Evolutionary conservation across 2,329 filamentous ascomycete genomes (phyloP).

Genomic region (Botrytis byssoidea): DNA sequence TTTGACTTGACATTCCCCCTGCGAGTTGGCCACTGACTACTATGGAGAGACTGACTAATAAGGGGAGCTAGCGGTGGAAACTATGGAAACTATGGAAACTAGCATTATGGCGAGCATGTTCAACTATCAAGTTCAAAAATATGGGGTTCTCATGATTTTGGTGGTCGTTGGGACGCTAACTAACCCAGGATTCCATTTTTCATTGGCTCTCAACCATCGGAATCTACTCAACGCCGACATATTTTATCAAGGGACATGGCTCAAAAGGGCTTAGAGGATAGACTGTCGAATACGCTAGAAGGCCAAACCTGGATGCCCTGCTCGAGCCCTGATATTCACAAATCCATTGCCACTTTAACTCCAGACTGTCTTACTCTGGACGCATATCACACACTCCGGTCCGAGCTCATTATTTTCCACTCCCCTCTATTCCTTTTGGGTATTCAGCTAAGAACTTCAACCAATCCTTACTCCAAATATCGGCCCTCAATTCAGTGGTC

Average conservation of each 20-base stretch:
- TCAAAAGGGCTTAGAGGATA: background rate
- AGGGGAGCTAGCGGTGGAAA: too few relatives aligned
- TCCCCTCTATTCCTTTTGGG: background rate
- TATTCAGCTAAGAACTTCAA: background rate
- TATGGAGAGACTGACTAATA: background rate
- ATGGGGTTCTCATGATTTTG: background rate
- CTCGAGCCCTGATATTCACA: background rate
- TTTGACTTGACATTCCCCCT: background rate
- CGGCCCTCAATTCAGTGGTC: background rate
- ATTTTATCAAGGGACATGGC: background rate
- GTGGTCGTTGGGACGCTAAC: conserved; percentile 9
- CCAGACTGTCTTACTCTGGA: too few relatives aligned
- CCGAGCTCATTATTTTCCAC: background rate
- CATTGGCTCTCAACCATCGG: conserved; percentile 19
- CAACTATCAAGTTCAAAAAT: background rate
- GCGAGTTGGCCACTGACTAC: too few relatives aligned
- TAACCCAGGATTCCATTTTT: background rate
- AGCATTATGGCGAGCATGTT: background rate
- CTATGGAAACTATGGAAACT: background rate
- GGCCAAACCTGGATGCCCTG: background rate
- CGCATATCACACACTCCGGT: background rate
- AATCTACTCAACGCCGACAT: conserved; percentile 15
- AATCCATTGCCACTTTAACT: background rate
- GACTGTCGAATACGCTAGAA: background rate
- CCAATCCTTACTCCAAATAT: conserved; percentile 10